Percentiles rank a stretch among this genome's conserved stretches.
These are phyloP conservation scores for Scorias spongiosa DNA, from an alignment of 2,329 filamentous ascomycete genomes.

Conservation along the genomic window DNA sequence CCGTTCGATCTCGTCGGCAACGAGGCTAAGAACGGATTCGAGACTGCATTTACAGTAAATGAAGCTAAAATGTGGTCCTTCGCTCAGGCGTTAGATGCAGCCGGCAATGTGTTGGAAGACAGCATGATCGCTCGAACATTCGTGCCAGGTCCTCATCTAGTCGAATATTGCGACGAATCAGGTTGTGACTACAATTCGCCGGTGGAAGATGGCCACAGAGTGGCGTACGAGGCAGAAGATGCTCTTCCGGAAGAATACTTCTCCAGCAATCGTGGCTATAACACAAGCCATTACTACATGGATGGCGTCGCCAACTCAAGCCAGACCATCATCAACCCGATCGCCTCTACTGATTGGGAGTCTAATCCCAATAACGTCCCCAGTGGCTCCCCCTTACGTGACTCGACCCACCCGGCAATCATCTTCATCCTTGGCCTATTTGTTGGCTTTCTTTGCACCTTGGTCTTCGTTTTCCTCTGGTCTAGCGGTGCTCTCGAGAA, in stretches of 20 bases:
- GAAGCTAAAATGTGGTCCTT: slow-evolving; percentile 15
- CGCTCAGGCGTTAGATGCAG: slow-evolving; percentile 19
- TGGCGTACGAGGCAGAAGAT: slow-evolving; percentile 11
- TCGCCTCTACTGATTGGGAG: background rate
- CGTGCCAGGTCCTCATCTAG: slow-evolving; percentile 18
- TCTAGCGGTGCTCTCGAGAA: background rate
- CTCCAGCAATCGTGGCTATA: slow-evolving; percentile 18
- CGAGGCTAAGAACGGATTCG: slow-evolving; percentile 28
- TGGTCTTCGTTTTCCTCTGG: background rate
- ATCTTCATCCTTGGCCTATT: background rate
- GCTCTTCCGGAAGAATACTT: slow-evolving; percentile 11
- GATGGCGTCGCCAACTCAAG: background rate
- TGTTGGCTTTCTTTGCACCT: background rate
- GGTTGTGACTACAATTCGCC: slow-evolving; percentile 15
- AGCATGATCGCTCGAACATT: slow-evolving; percentile 22
- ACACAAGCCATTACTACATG: slow-evolving; percentile 20
- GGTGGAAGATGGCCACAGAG: slow-evolving; percentile 8
- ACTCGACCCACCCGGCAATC: background rate
- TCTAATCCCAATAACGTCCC: background rate
- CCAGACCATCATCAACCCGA: background rate
- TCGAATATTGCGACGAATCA: slow-evolving; percentile 18
- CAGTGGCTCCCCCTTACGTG: background rate
- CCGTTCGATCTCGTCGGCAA: slow-evolving; percentile 25
- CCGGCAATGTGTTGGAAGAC: slow-evolving; percentile 16
- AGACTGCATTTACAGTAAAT: slow-evolving; percentile 21